phyloP scores from a whole-genome alignment of 495 filamentous ascomycete genomes.

The Oidiodendron maius region DNA sequence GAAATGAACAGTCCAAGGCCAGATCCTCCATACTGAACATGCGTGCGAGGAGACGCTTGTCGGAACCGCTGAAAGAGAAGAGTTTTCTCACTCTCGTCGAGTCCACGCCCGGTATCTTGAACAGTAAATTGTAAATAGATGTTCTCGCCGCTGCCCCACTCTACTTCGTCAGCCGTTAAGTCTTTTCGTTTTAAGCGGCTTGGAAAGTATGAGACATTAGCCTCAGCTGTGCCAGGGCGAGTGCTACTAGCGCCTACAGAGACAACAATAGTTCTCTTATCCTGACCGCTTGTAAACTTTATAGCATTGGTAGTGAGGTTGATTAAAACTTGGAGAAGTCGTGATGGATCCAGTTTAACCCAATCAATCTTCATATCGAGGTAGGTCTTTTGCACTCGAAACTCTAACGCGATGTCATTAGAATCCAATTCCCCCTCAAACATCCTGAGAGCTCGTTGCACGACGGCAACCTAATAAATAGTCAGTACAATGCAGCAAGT shows the following conservation, averaged over 20 bases:
- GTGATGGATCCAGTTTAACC: constrained; percentile 72
- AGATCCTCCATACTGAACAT: constrained; percentile 76
- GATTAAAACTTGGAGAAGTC: constrained; percentile 73
- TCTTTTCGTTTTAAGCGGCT: constrained; percentile 42
- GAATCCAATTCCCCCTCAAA: constrained; percentile 73
- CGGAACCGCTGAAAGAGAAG: constrained; percentile 77
- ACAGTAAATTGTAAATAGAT: constrained; percentile 71
- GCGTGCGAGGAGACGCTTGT: constrained; percentile 69
- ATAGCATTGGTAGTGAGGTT: constrained; percentile 78
- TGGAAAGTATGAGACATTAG: constrained; percentile 46
- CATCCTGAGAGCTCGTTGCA: constrained; percentile 69
- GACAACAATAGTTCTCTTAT: constrained; percentile 58
- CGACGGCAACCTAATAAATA: constrained; percentile 33
- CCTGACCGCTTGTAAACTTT: constrained; percentile 64
- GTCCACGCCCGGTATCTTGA: constrained; percentile 70
- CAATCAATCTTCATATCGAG: constrained; percentile 58
- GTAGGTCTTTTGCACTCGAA: constrained; percentile 61
- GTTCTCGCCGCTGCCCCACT: constrained; percentile 66
- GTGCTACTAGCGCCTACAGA: constrained; percentile 60
- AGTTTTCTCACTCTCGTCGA: constrained; percentile 67
- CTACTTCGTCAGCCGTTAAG: constrained; percentile 46
- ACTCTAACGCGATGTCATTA: constrained; percentile 64
- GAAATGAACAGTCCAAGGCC: constrained; percentile 82
- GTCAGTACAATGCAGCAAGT: not conserved
- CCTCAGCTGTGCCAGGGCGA: constrained; percentile 36